Evolutionary conservation across 352 stramenopile genomes (phyloP), one percentile per base, ranked within the genome.

Genomic region (Phytophthora agathidicida): DNA sequence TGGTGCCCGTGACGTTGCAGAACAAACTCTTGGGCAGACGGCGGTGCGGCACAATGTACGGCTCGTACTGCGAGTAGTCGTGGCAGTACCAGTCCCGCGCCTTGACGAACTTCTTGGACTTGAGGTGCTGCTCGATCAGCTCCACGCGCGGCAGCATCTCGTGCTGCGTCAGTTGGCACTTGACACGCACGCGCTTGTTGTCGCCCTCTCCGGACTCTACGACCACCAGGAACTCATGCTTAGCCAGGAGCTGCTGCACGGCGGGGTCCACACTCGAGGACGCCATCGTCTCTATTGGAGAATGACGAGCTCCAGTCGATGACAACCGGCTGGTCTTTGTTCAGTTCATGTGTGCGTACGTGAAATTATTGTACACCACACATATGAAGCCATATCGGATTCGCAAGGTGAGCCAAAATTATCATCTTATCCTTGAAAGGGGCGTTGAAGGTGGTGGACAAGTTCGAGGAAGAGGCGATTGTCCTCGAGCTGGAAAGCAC

Each of bases 11-110:
- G 26, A 97, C 77, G 31, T 93, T 96, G 72, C 90, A 97, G 43
- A 69, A 97, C n/a, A 97, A 49, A 37, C 85, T 76, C 60, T 96
- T 95, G 24, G 76, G 44, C 24, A 94, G 83, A 33, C 71, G 77
- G n/a, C 89, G 90, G 58, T 97, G 86, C 37, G 79, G 43, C 19
- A 96, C 86, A 50, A 97, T 95, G 60, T 94, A 93, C 51, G 90
- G 90, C 68, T 93, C 86, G 76, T 96, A 97, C 79, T 96, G 72
- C 43, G 81, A 87, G 77, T 93, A 96, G 69, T 96, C 88, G 68
- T 89, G 75, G 66, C 75, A 93, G 65, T 96, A 96, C 88, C 86
- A 93, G 69, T 93, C 81, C 39, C 83, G 83, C 5, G 83, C 79
- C 57, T 96, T 94, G 23, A 73, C 17, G 54, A 92, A 91, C 52